A percentile compares a stretch with the other conserved stretches of the same genome.
These are phyloP conservation scores for Coemansia sp. DNA, from an alignment of 192 early-diverging fungal genomes.

Conservation along the genomic window DNA sequence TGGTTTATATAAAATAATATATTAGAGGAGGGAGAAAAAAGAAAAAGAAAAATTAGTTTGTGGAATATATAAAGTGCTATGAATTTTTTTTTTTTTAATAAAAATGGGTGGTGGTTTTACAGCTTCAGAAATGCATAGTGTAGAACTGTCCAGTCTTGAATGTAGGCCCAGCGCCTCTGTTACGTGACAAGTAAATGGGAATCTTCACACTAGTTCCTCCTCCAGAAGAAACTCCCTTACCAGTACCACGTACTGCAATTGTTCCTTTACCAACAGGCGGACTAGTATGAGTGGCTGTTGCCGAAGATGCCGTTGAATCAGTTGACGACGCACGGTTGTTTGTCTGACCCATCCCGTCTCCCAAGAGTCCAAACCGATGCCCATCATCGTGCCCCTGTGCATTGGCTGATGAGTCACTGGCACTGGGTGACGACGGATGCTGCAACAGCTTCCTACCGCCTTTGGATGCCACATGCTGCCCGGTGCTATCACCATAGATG, in stretches of 20 bases:
- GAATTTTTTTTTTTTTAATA: too few relatives aligned
- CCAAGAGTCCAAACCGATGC: slow-evolving; percentile 5
- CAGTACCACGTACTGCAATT: slow-evolving; percentile 4
- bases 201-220: slow-evolving; percentile 22
- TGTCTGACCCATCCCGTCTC: too few relatives aligned
- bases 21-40: neutral
- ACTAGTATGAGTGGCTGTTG: slow-evolving; percentile 25
- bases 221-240: too few relatives aligned
- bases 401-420: slow-evolving; percentile 34
- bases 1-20: too few relatives aligned
- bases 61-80: neutral
- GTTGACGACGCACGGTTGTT: slow-evolving; percentile 43
- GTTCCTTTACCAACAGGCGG: too few relatives aligned
- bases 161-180: slow-evolving; percentile 39
- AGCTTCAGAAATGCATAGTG: slow-evolving; percentile 31
- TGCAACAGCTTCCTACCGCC: slow-evolving; percentile 4
- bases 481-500: slow-evolving; percentile 4
- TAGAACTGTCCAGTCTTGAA: slow-evolving; percentile 51
- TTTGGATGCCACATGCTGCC: neutral
- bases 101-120: slow-evolving; percentile 2
- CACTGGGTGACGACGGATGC: slow-evolving; percentile 42
- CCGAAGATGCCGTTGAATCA: slow-evolving; percentile 38
- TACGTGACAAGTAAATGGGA: slow-evolving; percentile 42
- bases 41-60: neutral
- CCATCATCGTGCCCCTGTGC: slow-evolving; percentile 15